A percentile compares a stretch with the other conserved stretches of the same genome.
Evolutionary conservation across 257 asterid species (phyloP).

Genomic region (Fraxinus cuspidata): DNA sequence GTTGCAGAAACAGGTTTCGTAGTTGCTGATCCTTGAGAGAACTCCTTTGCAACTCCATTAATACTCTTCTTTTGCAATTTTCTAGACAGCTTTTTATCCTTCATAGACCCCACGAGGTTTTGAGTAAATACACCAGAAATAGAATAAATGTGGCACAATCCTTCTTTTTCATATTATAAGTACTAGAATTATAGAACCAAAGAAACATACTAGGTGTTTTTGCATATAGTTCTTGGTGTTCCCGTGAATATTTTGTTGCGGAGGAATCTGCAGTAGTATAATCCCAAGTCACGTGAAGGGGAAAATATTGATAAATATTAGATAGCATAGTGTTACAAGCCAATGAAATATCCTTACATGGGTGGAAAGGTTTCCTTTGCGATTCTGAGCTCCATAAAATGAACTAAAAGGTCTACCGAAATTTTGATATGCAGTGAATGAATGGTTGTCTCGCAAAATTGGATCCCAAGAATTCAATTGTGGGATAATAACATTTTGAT

Average conservation of each 20-base stretch:
- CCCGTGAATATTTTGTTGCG: not conserved
- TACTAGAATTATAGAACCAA: not conserved
- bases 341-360: slow-evolving; percentile 33
- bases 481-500: slow-evolving; percentile 7
- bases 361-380: not conserved
- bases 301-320: not conserved
- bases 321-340: not conserved
- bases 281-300: not conserved
- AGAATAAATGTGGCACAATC: not conserved
- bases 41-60: slow-evolving; percentile 5
- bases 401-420: slow-evolving; percentile 7
- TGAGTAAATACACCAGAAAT: slow-evolving; percentile 1
- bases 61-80: slow-evolving; percentile 13
- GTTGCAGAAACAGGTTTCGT: not conserved
- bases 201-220: slow-evolving; percentile 12
- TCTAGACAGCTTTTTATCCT: not conserved
- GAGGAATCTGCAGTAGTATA: slow-evolving; percentile 15
- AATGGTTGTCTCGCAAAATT: not conserved
- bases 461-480: slow-evolving; percentile 22
- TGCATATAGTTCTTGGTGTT: slow-evolving; percentile 7
- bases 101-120: not conserved
- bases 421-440: not conserved
- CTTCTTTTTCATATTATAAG: too few species aligned
- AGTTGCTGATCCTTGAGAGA: slow-evolving; percentile 9
- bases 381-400: slow-evolving; percentile 20